Percentiles rank a stretch among this genome's conserved stretches.
Evolutionary conservation across 352 stramenopile genomes (phyloP).

Genomic region (Phytophthora foliorum): DNA sequence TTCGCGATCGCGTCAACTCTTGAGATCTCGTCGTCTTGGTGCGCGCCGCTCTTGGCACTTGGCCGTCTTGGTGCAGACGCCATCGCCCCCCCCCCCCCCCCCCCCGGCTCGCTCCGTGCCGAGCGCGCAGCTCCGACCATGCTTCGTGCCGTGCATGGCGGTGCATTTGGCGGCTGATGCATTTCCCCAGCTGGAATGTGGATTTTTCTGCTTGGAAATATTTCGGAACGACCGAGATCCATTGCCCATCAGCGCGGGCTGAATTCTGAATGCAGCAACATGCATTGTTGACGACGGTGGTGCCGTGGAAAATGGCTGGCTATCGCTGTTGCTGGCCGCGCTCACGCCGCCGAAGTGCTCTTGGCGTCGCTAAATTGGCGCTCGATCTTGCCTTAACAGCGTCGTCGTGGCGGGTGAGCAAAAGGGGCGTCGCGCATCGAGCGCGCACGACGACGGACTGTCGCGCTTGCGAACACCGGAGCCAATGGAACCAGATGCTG

Average conservation of each 20-base stretch:
- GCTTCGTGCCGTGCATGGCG: background rate
- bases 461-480: slow-evolving; percentile 25
- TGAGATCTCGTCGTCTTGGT: slow-evolving; percentile 33
- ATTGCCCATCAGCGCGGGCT: slow-evolving; percentile 19
- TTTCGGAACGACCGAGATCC: slow-evolving; percentile 10
- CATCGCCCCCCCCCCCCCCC: too few relatives aligned
- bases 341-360: slow-evolving; percentile 25
- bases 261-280: slow-evolving; percentile 16
- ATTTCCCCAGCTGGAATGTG: slow-evolving; percentile 24
- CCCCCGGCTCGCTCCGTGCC: background rate
- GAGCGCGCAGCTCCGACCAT: background rate
- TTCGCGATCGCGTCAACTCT: slow-evolving; percentile 16
- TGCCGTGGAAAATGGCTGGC: slow-evolving; percentile 25
- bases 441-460: slow-evolving; percentile 19
- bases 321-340: slow-evolving; percentile 10
- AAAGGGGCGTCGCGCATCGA: slow-evolving; percentile 32
- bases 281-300: background rate
- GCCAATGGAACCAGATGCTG: too few relatives aligned
- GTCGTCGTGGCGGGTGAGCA: slow-evolving; percentile 13
- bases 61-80: slow-evolving; percentile 8
- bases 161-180: slow-evolving; percentile 1
- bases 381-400: slow-evolving; percentile 21
- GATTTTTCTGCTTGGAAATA: slow-evolving; percentile 35
- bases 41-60: slow-evolving; percentile 3
- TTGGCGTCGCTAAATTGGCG: slow-evolving; percentile 4